These are phyloP conservation scores for Phaeosphaeriaceae sp. DNA, from an alignment of 2,329 filamentous ascomycete species.

Conservation along the genomic window DNA sequence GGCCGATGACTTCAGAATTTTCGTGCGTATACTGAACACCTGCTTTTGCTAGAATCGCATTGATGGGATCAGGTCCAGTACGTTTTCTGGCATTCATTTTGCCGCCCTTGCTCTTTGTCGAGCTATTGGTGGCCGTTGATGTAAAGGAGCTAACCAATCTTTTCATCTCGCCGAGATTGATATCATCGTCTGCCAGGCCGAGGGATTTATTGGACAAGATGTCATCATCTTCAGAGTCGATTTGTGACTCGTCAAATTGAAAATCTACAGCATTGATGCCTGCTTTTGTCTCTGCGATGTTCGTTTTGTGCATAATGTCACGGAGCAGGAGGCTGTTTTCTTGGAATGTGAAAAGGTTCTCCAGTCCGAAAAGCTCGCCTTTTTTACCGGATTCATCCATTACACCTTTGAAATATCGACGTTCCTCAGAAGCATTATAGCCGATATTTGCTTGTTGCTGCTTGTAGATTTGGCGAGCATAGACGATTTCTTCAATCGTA, in stretches of 20 bases:
- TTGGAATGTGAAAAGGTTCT: slow-evolving; percentile 85
- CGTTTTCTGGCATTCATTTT: slow-evolving; percentile 51
- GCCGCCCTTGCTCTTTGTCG: slow-evolving; percentile 27
- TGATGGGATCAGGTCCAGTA: slow-evolving; percentile 72
- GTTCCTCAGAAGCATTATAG: slow-evolving; percentile 89
- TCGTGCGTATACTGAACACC: slow-evolving; percentile 96
- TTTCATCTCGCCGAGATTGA: slow-evolving; percentile 65
- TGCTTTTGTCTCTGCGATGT: slow-evolving; percentile 89
- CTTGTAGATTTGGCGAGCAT: slow-evolving; percentile 97
- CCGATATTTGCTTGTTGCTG: slow-evolving; percentile 98
- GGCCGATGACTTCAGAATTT: slow-evolving; percentile 92
- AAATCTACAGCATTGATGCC: slow-evolving; percentile 82
- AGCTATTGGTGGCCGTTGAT: slow-evolving; percentile 13
- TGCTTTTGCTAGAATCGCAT: slow-evolving; percentile 84
- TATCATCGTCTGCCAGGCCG: slow-evolving; percentile 36
- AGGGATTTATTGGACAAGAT: slow-evolving; percentile 35
- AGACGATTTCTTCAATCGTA: slow-evolving; percentile 96
- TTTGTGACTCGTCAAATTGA: slow-evolving; percentile 54
- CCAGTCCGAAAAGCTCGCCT: slow-evolving; percentile 91
- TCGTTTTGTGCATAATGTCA: slow-evolving; percentile 99
- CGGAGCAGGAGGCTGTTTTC: slow-evolving; percentile 79
- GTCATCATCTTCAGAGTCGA: slow-evolving; percentile 36
- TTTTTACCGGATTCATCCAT: slow-evolving; percentile 82
- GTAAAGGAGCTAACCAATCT: slow-evolving; percentile 48
- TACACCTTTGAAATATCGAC: slow-evolving; percentile 93